phyloP scores from a whole-genome alignment of 129 eudicot species.

The Rutidosis leptorrhynchoides region DNA sequence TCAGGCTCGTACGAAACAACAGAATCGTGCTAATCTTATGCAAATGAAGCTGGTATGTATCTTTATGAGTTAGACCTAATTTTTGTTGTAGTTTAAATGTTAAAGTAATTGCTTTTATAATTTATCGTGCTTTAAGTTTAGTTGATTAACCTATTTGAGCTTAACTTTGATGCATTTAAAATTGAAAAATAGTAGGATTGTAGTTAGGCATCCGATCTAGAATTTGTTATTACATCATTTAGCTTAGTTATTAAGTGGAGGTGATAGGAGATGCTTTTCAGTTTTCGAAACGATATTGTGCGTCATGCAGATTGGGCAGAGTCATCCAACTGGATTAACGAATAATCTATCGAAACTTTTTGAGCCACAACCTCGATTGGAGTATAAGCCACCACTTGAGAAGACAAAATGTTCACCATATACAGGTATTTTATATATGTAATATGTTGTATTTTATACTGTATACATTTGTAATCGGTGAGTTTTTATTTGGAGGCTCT shows the following conservation, averaged over 20 bases:
- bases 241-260: not conserved
- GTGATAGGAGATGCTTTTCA: not conserved
- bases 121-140: not conserved
- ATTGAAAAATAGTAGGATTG: not conserved
- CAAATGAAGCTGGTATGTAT: constrained; percentile 76
- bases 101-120: not conserved
- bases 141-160: not conserved
- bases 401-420: constrained; percentile 94
- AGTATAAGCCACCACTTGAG: constrained; percentile 93
- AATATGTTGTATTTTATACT: not conserved
- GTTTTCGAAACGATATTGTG: not conserved
- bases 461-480: not conserved
- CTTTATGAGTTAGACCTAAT: not conserved
- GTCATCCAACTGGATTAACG: constrained; percentile 98
- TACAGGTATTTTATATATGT: constrained; percentile 49
- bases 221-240: not conserved
- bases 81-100: not conserved
- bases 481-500: not conserved
- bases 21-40: constrained; percentile 90
- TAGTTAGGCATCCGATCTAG: not conserved
- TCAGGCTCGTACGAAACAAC: constrained; percentile 89
- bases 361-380: constrained; percentile 97
- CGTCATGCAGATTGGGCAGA: constrained; percentile 77
- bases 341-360: constrained; percentile 76
- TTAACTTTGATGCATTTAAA: not conserved